phyloP scores from a whole-genome alignment of 495 filamentous ascomycete genomes.

The Penicillium canariense region DNA sequence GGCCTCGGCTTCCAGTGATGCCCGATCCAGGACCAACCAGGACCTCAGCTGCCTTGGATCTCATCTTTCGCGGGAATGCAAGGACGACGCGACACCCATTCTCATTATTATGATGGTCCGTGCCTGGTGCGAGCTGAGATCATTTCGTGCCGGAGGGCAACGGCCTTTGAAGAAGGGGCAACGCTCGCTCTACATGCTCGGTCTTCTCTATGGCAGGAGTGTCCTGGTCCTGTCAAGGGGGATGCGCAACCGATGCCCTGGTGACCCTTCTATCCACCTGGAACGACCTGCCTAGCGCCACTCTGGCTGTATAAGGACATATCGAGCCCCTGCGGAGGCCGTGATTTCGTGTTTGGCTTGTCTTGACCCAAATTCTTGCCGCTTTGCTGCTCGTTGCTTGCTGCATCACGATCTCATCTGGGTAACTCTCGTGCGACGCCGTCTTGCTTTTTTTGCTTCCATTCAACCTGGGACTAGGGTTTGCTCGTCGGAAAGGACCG shows the following conservation, averaged over 20 bases:
- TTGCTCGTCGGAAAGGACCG: conserved; percentile 11
- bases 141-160: conserved; percentile 16
- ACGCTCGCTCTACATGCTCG: conserved; percentile 19
- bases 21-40: conserved; percentile 23
- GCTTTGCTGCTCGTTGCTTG: conserved; percentile 10
- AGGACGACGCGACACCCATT: conserved; percentile 29
- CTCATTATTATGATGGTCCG: conserved; percentile 31
- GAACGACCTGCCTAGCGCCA: conserved; percentile 21
- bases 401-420: conserved; percentile 24
- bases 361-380: conserved; percentile 12
- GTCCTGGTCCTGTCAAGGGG: conserved; percentile 30
- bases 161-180: conserved; percentile 21
- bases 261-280: conserved; percentile 25
- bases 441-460: conserved; percentile 20
- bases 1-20: conserved; percentile 11
- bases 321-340: conserved; percentile 28
- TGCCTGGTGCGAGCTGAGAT: conserved; percentile 20
- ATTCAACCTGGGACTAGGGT: conserved; percentile 11
- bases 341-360: conserved; percentile 3
- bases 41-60: conserved; percentile 7
- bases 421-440: conserved; percentile 24
- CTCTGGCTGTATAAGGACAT: conserved; percentile 29
- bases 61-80: conserved; percentile 28
- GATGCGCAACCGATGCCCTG: conserved; percentile 19
- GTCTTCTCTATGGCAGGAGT: conserved; percentile 24